Evolutionary conservation across 352 stramenopile genomes (phyloP).

Genomic region (Plasmopara muralis): DNA sequence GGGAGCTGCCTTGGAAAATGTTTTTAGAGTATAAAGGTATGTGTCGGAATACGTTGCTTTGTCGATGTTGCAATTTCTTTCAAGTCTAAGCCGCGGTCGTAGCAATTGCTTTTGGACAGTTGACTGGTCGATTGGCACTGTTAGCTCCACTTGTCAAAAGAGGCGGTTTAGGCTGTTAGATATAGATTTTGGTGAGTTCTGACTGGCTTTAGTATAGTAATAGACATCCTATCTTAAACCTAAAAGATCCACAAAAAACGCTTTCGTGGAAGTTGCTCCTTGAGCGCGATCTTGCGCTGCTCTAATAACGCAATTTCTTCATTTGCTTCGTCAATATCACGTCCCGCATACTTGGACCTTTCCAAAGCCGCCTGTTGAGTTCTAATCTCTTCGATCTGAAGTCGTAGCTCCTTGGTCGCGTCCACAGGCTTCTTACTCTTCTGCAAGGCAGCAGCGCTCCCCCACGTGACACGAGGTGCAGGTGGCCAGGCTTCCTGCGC

Average conservation of each 20-base stretch:
- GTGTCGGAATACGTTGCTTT: too few species aligned
- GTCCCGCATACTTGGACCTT: conserved; percentile 61
- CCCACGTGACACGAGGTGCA: conserved; percentile 46
- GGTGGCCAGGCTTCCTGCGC: conserved; percentile 36
- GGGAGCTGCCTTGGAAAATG: too few species aligned
- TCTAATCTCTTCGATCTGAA: conserved; percentile 57
- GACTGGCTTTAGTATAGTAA: too few species aligned
- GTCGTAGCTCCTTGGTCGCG: conserved; percentile 26
- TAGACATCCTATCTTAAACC: not conserved
- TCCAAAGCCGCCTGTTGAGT: conserved; percentile 55
- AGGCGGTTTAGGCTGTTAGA: too few species aligned
- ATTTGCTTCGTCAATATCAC: conserved; percentile 75
- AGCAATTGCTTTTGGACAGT: too few species aligned
- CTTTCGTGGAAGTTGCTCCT: conserved; percentile 65
- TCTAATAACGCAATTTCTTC: conserved; percentile 69
- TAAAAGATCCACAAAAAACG: conserved; percentile 81
- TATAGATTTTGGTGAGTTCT: too few species aligned
- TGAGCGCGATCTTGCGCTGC: conserved; percentile 55
- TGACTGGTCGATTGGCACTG: too few species aligned
- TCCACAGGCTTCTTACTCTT: conserved; percentile 16
- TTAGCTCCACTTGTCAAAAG: too few species aligned
- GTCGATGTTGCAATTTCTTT: too few species aligned
- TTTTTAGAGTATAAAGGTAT: too few species aligned
- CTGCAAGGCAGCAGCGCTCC: conserved; percentile 23
- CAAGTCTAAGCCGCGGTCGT: too few species aligned